These are phyloP conservation scores for Lasiosphaeria miniovina DNA, from an alignment of 495 filamentous ascomycete genomes.

Conservation along the genomic window DNA sequence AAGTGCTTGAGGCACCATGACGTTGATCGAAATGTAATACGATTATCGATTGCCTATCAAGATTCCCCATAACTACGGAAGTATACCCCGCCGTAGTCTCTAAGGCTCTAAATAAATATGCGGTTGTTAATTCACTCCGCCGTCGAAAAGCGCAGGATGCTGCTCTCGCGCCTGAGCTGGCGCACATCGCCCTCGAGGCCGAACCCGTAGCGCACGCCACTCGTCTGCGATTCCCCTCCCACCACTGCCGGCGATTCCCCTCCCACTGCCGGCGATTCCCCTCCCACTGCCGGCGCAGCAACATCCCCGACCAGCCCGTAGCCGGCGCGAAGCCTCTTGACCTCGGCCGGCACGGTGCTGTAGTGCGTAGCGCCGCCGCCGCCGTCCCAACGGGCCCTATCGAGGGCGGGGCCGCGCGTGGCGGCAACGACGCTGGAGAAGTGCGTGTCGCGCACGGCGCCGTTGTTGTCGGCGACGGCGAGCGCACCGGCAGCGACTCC, in stretches of 20 bases:
- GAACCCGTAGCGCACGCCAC: slow-evolving; percentile 29
- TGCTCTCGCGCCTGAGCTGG: slow-evolving; percentile 12
- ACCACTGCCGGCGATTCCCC: not conserved
- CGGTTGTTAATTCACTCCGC: too few species aligned
- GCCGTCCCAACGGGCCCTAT: slow-evolving; percentile 28
- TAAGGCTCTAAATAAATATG: too few species aligned
- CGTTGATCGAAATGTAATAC: too few species aligned
- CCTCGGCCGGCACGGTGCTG: slow-evolving; percentile 12
- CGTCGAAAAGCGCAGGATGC: not conserved
- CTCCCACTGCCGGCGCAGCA: too few species aligned
- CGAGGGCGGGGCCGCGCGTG: slow-evolving; percentile 34
- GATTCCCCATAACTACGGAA: too few species aligned
- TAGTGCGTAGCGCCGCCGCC: slow-evolving; percentile 8
- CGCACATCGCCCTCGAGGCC: slow-evolving; percentile 35
- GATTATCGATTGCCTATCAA: too few species aligned
- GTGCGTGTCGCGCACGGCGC: slow-evolving; percentile 30
- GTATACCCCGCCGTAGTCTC: too few species aligned
- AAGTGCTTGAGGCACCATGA: too few species aligned
- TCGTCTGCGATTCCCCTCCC: slow-evolving; percentile 12
- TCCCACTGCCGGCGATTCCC: not conserved
- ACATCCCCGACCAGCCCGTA: slow-evolving; percentile 30
- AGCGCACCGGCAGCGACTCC: slow-evolving; percentile 25
- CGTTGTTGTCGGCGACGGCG: slow-evolving; percentile 33
- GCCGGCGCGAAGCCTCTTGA: slow-evolving; percentile 28
- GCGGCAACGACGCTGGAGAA: slow-evolving; percentile 39